Evolutionary conservation across 2,329 filamentous ascomycete genomes (phyloP).

Genomic region (Pseudonectria foliicola): DNA sequence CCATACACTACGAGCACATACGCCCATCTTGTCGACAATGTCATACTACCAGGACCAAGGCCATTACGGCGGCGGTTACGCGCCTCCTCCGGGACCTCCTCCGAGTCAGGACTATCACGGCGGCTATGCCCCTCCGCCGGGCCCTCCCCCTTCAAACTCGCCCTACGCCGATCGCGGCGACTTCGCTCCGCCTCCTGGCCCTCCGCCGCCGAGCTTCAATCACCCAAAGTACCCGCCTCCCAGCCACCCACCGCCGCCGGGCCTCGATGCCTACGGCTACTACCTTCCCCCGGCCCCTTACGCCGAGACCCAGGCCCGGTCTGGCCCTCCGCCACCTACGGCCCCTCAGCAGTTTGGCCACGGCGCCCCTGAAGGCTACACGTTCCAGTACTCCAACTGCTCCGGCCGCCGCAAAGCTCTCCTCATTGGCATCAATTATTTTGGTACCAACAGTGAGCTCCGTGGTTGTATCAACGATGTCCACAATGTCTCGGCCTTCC

Average conservation of each 20-base stretch:
- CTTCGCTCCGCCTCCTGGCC: conserved; percentile 14
- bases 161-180: conserved; percentile 13
- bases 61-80: conserved; percentile 20
- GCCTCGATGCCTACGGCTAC: conserved; percentile 39
- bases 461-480: conserved; percentile 76
- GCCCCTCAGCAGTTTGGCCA: conserved; percentile 54
- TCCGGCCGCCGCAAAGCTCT: conserved; percentile 66
- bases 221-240: conserved; percentile 25
- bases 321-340: conserved; percentile 39
- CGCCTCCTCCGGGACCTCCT: conserved; percentile 19
- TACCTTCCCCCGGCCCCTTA: conserved; percentile 28
- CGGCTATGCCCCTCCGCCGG: conserved; percentile 16
- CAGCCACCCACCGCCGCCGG: conserved; percentile 33
- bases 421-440: conserved; percentile 76
- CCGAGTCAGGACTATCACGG: conserved; percentile 21
- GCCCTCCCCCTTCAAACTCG: conserved; percentile 14
- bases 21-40: too few relatives aligned
- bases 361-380: conserved; percentile 61
- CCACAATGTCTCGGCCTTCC: conserved; percentile 65
- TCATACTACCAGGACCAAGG: conserved; percentile 36
- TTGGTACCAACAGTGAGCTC: conserved; percentile 63
- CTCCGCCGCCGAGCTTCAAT: conserved; percentile 6
- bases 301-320: conserved; percentile 21
- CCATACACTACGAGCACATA: too few relatives aligned
- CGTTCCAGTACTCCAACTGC: conserved; percentile 71